These are phyloP conservation scores for Geotrichum cucujoidarum DNA, from an alignment of 1,139 yeast genomes.

Conservation along the genomic window DNA sequence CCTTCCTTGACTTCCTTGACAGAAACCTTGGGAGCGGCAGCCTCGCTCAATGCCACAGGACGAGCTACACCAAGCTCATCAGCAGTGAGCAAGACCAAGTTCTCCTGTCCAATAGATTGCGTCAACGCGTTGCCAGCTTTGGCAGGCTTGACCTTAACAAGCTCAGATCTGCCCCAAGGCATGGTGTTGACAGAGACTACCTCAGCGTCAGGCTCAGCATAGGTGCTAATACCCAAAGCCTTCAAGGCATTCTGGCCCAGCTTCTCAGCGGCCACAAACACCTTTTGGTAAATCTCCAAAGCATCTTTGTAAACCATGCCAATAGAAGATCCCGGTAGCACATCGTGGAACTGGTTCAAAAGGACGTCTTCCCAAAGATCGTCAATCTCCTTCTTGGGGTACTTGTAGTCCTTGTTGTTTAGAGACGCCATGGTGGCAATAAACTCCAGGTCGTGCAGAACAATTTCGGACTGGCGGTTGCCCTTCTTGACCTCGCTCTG, in stretches of 20 bases:
- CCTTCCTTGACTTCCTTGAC: slow-evolving; percentile 42
- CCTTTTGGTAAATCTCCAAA: slow-evolving; percentile 64
- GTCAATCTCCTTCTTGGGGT: slow-evolving; percentile 65
- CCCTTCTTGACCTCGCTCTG: slow-evolving; percentile 81
- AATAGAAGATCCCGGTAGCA: slow-evolving; percentile 91
- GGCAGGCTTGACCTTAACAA: slow-evolving; percentile 39
- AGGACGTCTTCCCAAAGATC: slow-evolving; percentile 82
- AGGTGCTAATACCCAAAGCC: slow-evolving; percentile 37
- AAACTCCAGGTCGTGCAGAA: slow-evolving; percentile 80
- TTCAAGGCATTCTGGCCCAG: slow-evolving; percentile 52
- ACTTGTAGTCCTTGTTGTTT: slow-evolving; percentile 47
- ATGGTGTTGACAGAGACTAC: slow-evolving; percentile 49
- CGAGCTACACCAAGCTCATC: slow-evolving; percentile 22
- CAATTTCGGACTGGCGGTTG: slow-evolving; percentile 72
- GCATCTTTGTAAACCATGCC: slow-evolving; percentile 95
- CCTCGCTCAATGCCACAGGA: slow-evolving; percentile 17
- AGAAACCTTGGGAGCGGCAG: slow-evolving; percentile 22
- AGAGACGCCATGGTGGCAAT: slow-evolving; percentile 74
- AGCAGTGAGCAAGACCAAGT: slow-evolving; percentile 20
- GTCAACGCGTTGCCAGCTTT: slow-evolving; percentile 8
- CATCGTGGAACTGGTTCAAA: slow-evolving; percentile 94
- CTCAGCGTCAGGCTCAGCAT: slow-evolving; percentile 21
- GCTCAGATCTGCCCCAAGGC: slow-evolving; percentile 63
- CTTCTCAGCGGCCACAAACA: slow-evolving; percentile 49
- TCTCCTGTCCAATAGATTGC: slow-evolving; percentile 16